These are phyloP conservation scores for Aspergillus bertholletiae DNA, from an alignment of 495 filamentous ascomycete genomes.

Conservation along the genomic window DNA sequence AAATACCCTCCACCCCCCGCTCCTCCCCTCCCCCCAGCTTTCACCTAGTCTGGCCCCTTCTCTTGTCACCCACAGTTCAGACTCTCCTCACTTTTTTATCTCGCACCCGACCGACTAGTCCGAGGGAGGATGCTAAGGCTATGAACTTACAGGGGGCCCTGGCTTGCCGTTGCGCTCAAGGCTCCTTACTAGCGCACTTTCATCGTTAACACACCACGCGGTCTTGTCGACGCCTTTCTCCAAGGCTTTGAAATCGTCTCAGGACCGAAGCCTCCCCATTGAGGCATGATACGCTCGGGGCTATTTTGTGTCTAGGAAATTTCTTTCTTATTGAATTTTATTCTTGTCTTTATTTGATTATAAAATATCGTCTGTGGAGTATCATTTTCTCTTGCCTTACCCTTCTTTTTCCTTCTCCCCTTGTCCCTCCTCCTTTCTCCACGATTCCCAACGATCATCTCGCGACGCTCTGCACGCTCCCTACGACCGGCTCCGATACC, in stretches of 20 bases:
- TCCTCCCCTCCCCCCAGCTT: constrained; percentile 18
- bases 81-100: no score
- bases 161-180: constrained; percentile 46
- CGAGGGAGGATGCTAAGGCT: constrained; percentile 43
- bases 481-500: constrained; percentile 37
- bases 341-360: constrained; percentile 18
- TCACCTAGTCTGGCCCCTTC: constrained; percentile 4
- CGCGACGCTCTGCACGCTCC: constrained; percentile 39
- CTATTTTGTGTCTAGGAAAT: constrained; percentile 16
- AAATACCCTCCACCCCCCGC: constrained; percentile 6
- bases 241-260: constrained; percentile 22
- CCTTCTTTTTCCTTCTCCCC: constrained; percentile 12
- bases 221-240: constrained; percentile 15
- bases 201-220: constrained; percentile 23
- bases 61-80: neutral
- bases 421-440: constrained; percentile 22
- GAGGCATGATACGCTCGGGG: constrained; percentile 32
- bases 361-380: constrained; percentile 21
- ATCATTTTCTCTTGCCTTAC: constrained; percentile 10
- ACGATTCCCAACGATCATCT: constrained; percentile 36
- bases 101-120: constrained; percentile 9
- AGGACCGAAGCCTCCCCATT: constrained; percentile 12
- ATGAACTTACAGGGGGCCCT: constrained; percentile 45
- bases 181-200: constrained; percentile 37
- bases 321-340: constrained; percentile 15